Base-by-base conservation (phyloP, 106 monocot genomes). In the Dendrobium huoshanense region DNA sequence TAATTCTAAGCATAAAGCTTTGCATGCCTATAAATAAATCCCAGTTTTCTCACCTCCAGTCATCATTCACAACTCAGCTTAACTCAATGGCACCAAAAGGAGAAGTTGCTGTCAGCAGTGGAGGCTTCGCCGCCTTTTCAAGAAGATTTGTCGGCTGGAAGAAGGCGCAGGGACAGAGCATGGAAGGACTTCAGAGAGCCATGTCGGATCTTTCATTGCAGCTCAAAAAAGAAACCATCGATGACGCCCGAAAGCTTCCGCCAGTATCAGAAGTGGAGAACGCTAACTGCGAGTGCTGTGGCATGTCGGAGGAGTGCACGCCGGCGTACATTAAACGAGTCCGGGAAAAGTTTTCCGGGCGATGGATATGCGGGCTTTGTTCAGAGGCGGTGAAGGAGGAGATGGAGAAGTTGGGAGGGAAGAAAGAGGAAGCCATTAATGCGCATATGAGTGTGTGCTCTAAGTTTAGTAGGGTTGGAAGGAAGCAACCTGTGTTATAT, bases 321-420 rank as follows among this genome's bases (percentile, higher is more conserved):
- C 81, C 75, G 44, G 83, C 78, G 17, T 94, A 94, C 85, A 88
- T 90, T 73, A 77, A 65, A 37, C 83, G 83, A 7, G 88, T 91
- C 7, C 80, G 86, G 0, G 86, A 85, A 1, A 86, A 78, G 79
- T 90, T 84, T 78, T 85, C 74, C 24, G 94, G 91, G 3, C 59
- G 74, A 67, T 94, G 89, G 89, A 65, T 94, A 22, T 94, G 94
- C 49, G 91, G 94, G 64, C 83, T 93, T 65, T 93, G 93, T 84
- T 80, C 89, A 2, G 91, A 87, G 81, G 93, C 93, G 1, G 91
- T 93, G 67, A 85, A 91, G 77, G 91, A 91, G 80, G 93, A 93
- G 77, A 51, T 77, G 82, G 83, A 67, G 80, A 91, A 84, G 80
- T 86, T 84, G 47, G 89, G 81, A 1, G 86, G 84, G 17, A 51